Percentiles rank a stretch among this genome's conserved stretches.
phyloP scores from a whole-genome alignment of 345 rosid species.

The Lenwebbia sp. region DNA sequence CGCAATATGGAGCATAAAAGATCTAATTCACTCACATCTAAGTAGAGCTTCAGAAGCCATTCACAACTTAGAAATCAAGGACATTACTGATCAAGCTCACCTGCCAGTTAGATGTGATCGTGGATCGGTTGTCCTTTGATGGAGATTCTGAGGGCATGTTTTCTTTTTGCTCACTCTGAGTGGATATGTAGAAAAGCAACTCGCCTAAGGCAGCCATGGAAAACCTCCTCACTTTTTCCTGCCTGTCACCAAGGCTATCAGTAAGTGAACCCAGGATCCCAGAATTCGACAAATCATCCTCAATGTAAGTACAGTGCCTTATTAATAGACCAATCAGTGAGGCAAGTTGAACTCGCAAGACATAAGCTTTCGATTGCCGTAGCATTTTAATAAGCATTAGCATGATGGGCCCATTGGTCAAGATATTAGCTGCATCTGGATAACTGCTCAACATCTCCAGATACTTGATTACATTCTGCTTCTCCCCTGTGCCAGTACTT shows the following conservation, averaged over 20 bases:
- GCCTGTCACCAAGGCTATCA: conserved; percentile 85
- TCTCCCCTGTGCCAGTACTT: conserved; percentile 63
- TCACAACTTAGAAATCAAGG: background rate
- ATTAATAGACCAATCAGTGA: conserved; percentile 85
- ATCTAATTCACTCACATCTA: background rate
- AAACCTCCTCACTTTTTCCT: conserved; percentile 91
- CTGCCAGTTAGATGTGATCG: conserved; percentile 68
- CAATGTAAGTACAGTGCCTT: conserved; percentile 83
- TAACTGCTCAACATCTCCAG: conserved; percentile 82
- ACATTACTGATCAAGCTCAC: conserved; percentile 20
- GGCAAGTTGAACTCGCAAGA: conserved; percentile 88
- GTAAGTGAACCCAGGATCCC: conserved; percentile 85
- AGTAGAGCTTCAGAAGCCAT: background rate
- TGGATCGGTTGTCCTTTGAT: conserved; percentile 56
- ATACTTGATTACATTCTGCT: conserved; percentile 81
- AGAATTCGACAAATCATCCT: conserved; percentile 80
- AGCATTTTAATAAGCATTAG: conserved; percentile 88
- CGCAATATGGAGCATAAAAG: background rate
- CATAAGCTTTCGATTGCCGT: conserved; percentile 70
- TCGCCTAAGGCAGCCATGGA: conserved; percentile 99
- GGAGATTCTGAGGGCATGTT: conserved; percentile 68
- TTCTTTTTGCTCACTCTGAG: conserved; percentile 76
- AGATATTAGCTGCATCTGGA: conserved; percentile 80
- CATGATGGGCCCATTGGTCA: conserved; percentile 95
- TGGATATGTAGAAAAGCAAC: conserved; percentile 86